These are phyloP conservation scores for Coemansia sp. DNA, from an alignment of 192 early-diverging fungal species.

Conservation along the genomic window DNA sequence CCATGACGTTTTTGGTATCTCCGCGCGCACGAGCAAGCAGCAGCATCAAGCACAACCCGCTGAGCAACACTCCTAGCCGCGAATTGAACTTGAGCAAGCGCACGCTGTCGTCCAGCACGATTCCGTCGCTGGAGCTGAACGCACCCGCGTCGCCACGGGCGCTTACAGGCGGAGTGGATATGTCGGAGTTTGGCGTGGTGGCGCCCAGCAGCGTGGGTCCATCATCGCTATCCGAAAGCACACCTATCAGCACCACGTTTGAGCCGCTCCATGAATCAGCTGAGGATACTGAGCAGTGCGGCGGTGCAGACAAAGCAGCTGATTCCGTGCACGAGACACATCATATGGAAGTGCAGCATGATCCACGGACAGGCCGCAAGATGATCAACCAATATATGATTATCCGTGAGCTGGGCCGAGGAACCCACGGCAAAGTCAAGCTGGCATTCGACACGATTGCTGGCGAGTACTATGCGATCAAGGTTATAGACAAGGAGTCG, in stretches of 20 bases:
- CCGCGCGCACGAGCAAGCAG: constrained; percentile 43
- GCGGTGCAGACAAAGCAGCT: constrained; percentile 9
- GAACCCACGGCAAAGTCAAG: constrained; percentile 96
- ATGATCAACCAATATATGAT: constrained; percentile 97
- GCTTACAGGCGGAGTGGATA: constrained; percentile 33
- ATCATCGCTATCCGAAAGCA: constrained; percentile 28
- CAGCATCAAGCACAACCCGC: constrained; percentile 25
- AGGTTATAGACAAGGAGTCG: constrained; percentile 57
- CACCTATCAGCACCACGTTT: constrained; percentile 28
- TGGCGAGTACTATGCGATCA: constrained; percentile 62
- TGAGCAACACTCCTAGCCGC: constrained; percentile 30
- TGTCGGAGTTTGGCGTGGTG: constrained; percentile 50
- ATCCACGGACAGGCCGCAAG: constrained; percentile 84
- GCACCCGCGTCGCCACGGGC: constrained; percentile 34
- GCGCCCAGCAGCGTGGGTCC: constrained; percentile 1
- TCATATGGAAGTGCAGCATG: constrained; percentile 78
- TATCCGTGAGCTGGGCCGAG: constrained; percentile 83
- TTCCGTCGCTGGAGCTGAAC: constrained; percentile 31
- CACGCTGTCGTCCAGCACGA: constrained; percentile 33
- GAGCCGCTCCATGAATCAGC: constrained; percentile 27
- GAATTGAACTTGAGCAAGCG: constrained; percentile 34
- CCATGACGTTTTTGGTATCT: constrained; percentile 52
- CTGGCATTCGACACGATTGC: constrained; percentile 79
- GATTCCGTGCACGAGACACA: constrained; percentile 76
- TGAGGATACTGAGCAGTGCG: background rate